Conservation (phyloP, 148 eudicot species). For the Camellia sinensis region DNA sequence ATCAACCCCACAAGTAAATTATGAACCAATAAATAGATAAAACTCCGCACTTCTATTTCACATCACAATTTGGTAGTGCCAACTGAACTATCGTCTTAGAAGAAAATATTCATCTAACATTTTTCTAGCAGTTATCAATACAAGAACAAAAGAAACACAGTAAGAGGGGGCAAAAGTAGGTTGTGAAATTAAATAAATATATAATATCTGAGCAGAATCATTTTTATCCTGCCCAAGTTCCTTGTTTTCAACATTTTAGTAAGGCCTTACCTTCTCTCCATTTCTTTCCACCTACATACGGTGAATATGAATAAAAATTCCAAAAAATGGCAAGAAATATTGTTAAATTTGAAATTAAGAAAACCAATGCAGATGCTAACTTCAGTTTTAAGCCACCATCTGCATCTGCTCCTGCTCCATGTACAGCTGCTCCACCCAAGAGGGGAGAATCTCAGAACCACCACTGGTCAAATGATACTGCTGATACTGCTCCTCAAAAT, state of each 20-base stretch:
- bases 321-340: conserved; percentile 20
- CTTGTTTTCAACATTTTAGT: conserved; percentile 7
- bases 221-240: conserved; percentile 12
- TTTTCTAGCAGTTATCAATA: background rate
- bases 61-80: background rate
- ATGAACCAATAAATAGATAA: background rate
- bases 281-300: conserved; percentile 13
- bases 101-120: background rate
- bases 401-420: conserved; percentile 85
- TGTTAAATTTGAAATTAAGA: conserved; percentile 3
- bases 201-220: conserved; percentile 15
- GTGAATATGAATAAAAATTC: conserved; percentile 15
- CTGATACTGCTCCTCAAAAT: conserved; percentile 34
- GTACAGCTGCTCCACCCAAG: conserved; percentile 72
- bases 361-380: conserved; percentile 1
- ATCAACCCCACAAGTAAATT: background rate
- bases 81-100: background rate
- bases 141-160: background rate
- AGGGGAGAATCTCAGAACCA: conserved; percentile 46
- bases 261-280: background rate
- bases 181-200: background rate
- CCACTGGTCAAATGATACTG: conserved; percentile 36
- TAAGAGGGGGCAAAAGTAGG: background rate
- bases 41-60: background rate
- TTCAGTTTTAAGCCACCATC: conserved; percentile 46